Evolutionary conservation across 2,329 filamentous ascomycete genomes (phyloP), one percentile per base, ranked within the genome.

Genomic region (Cryoendolithus antarcticus): DNA sequence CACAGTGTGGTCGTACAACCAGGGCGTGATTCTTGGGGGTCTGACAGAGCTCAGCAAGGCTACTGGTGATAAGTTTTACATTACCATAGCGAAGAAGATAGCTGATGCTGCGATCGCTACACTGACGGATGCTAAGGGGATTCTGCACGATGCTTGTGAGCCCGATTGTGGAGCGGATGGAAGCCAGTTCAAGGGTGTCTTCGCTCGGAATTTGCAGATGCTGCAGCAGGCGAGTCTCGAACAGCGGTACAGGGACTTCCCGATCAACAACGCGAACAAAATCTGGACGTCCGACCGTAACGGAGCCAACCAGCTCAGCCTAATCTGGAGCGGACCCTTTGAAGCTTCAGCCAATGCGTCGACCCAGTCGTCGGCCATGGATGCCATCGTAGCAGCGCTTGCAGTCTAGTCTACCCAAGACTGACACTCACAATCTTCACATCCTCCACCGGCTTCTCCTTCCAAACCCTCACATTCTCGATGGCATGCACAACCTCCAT

Each of bases 401-500:
- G 48, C 52, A 27, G 24, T 27, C 24, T 27, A 27, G 24, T 8
- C 24, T 27, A 41, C 3, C 30, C 39, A 21, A 56, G 42, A 39
- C 44, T 55, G 51, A 98, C 93, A 58, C 84, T 95, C 42, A 98
- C 75, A 50, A 98, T 93, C 65, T 94, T 96, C 54, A 98, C 88
- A 59, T 98, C 91, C 55, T 94, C 86, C 60, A 93, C 84, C 1
- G 91, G 91, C 67, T 89, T 93, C 65, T 98, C 93, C 68, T 81
- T 81, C 61, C 82, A 79, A 3, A 86, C 86, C 57, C 82, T 82
- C 10, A 75, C 72, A 58, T 93, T 94, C 64, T 98, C 91, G 57
- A 98, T 98, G 66, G 81, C 85, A 61, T 96, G 86, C 44, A 98
- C 80, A 12, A 98, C 86, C 60, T 98, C 91, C 57, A 96, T 67